These are phyloP conservation scores for Hydnum rufescens DNA, from an alignment of 768 basidiomycete species.

Conservation along the genomic window DNA sequence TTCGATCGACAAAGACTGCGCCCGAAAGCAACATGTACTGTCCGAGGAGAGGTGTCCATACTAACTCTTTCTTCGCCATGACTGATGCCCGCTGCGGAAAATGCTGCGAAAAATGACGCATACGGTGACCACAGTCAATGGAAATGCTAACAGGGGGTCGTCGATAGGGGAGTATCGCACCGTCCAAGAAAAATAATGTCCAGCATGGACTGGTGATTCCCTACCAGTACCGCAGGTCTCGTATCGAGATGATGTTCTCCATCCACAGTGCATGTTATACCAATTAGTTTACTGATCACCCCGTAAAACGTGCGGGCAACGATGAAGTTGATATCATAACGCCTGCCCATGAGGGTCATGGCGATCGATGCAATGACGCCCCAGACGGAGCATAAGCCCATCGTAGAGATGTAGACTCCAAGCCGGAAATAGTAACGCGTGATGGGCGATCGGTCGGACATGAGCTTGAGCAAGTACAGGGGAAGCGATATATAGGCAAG, in stretches of 20 bases:
- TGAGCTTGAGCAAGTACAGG: constrained; percentile 38
- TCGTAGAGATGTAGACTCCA: constrained; percentile 48
- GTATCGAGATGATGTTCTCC: constrained; percentile 61
- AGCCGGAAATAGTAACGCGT: constrained; percentile 56
- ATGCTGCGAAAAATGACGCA: no score
- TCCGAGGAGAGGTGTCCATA: constrained; percentile 65
- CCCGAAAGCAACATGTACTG: constrained; percentile 81
- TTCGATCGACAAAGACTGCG: constrained; percentile 79
- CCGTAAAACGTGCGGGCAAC: constrained; percentile 72
- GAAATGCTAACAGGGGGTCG: background rate
- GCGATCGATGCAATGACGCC: constrained; percentile 48
- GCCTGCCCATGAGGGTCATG: constrained; percentile 43
- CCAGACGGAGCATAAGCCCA: constrained; percentile 51
- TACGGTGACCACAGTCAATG: background rate
- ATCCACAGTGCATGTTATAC: constrained; percentile 57
- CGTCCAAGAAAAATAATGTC: constrained; percentile 68
- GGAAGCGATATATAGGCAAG: constrained; percentile 64
- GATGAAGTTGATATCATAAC: constrained; percentile 62
- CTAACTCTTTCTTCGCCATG: constrained; percentile 82
- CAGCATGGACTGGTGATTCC: constrained; percentile 87
- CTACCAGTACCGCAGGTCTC: constrained; percentile 56
- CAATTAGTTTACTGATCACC: constrained; percentile 40
- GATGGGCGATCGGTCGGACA: constrained; percentile 33
- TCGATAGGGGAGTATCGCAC: constrained; percentile 24
- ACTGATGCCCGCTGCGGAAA: constrained; percentile 70